Evolutionary conservation across 371 early-diverging fungal genomes (phyloP), one percentile per base, ranked within the genome.

Genomic region (Zopfochytrium polystomum): DNA sequence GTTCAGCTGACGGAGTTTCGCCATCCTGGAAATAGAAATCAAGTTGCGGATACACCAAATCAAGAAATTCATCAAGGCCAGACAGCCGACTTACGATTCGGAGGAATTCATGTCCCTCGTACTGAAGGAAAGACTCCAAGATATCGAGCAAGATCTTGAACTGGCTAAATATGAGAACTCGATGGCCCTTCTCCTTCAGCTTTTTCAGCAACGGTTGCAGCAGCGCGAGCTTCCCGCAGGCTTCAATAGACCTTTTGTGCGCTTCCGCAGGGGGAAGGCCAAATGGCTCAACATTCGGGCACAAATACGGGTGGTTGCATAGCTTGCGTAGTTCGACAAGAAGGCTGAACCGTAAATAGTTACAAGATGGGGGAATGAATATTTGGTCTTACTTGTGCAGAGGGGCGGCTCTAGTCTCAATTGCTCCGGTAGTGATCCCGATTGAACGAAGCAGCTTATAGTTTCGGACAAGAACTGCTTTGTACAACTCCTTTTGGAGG

Each of bases 401-500:
- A 1, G 63, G 52, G 22, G 52, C 55, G 20, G 60, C 62, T 3
- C 55, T 44, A 3, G 43, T 58, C 30, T 68, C 63, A 7, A 34
- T 31, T n/a, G 25, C 44, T 9, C 61, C 71, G 42, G 26, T 51
- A 7, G 57, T 29, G 22, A 71, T 58, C 5, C 68, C 72, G 46
- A 63, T 68, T 18, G 76, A 63, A 58, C 76, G 58, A 23, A 87
- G 65, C 18, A 83, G 43, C 20, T 62, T 50, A 52, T 74, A 70
- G 66, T 87, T 80, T 38, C 77, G 66, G 52, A 78, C 71, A 25
- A 93, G 67, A n/a, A 90, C 83, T 0, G 81, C 82, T 51, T 86
- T 87, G 72, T 90, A 93, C 22, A 93, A 76, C 71, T 87, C 81
- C 62, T 83, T 84, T 76, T 95, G 96, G 23, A 89, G 59, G 0